phyloP scores from a whole-genome alignment of 1,284 basidiomycete genomes.

The Mycena citricolor region DNA sequence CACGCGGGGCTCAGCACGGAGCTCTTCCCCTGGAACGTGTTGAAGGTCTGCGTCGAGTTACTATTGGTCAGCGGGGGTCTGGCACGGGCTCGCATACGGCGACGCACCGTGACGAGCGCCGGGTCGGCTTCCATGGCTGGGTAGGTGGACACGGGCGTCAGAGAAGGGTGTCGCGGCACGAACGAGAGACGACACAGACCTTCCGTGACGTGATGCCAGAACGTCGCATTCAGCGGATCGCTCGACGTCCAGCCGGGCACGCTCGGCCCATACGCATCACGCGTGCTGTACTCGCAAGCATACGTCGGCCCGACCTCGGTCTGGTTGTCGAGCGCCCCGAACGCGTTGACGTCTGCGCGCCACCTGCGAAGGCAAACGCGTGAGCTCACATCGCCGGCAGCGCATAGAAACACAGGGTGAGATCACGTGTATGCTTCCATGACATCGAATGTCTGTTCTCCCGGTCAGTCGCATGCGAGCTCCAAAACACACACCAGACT shows the following conservation, averaged over 20 bases:
- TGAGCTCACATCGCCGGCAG: too few relatives aligned
- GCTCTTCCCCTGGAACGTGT: constrained; percentile 21
- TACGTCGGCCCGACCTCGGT: constrained; percentile 63
- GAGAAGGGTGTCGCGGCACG: too few relatives aligned
- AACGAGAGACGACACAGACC: constrained; percentile 39
- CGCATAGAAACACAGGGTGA: not conserved
- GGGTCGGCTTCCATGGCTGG: constrained; percentile 23
- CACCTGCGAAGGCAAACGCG: constrained; percentile 43
- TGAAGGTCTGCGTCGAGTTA: constrained; percentile 18
- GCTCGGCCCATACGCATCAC: constrained; percentile 62
- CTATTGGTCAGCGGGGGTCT: too few relatives aligned
- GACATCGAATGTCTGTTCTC: constrained; percentile 65
- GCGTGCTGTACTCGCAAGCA: constrained; percentile 70
- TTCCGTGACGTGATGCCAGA: constrained; percentile 82
- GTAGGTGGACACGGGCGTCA: not conserved
- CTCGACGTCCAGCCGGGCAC: constrained; percentile 61
- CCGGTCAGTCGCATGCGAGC: not conserved
- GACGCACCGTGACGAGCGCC: constrained; percentile 16
- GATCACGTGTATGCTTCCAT: constrained; percentile 65
- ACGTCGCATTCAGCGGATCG: constrained; percentile 80
- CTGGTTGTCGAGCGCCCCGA: constrained; percentile 53
- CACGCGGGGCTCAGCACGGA: constrained; percentile 16
- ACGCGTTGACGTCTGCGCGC: constrained; percentile 60
- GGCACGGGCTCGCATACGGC: not conserved
- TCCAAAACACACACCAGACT: not conserved